Percentiles rank a stretch among this genome's conserved stretches.
Conservation (phyloP, 2,329 filamentous ascomycete species). For the Aspergillus fumigatiaffinis region DNA sequence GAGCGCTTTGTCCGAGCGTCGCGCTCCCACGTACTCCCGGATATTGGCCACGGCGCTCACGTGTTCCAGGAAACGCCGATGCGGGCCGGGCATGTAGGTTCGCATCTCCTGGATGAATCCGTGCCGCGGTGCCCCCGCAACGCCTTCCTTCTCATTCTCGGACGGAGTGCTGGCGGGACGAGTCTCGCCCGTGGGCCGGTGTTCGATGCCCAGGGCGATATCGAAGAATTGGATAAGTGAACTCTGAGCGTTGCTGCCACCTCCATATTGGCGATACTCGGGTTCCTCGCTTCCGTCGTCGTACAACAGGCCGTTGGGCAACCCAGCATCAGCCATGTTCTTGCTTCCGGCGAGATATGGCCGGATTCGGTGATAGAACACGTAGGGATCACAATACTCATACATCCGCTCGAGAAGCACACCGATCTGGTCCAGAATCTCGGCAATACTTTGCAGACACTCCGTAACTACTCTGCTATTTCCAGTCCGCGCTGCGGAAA, state of each 20-base stretch:
- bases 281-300: conserved; percentile 69
- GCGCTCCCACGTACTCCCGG: conserved; percentile 69
- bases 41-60: conserved; percentile 80
- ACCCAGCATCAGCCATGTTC: conserved; percentile 92
- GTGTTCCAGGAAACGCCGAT: conserved; percentile 82
- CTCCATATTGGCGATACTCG: conserved; percentile 78
- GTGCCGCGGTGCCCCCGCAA: conserved; percentile 56
- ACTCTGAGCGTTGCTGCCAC: conserved; percentile 95
- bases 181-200: conserved; percentile 79
- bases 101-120: conserved; percentile 98
- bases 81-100: conserved; percentile 90
- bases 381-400: conserved; percentile 87
- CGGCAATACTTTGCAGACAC: conserved; percentile 77
- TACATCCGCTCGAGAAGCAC: conserved; percentile 82
- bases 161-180: conserved; percentile 35
- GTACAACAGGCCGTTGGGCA: conserved; percentile 83
- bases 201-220: conserved; percentile 81
- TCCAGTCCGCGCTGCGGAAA: conserved; percentile 68
- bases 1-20: conserved; percentile 60
- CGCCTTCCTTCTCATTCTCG: conserved; percentile 38
- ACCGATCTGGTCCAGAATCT: conserved; percentile 81
- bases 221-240: conserved; percentile 98
- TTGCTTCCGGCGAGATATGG: conserved; percentile 94
- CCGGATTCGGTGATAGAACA: conserved; percentile 95
- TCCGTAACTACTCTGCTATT: conserved; percentile 69